These are phyloP conservation scores for Lolium perenne DNA, from an alignment of 176 grass and related monocot species.

Conservation along the genomic window DNA sequence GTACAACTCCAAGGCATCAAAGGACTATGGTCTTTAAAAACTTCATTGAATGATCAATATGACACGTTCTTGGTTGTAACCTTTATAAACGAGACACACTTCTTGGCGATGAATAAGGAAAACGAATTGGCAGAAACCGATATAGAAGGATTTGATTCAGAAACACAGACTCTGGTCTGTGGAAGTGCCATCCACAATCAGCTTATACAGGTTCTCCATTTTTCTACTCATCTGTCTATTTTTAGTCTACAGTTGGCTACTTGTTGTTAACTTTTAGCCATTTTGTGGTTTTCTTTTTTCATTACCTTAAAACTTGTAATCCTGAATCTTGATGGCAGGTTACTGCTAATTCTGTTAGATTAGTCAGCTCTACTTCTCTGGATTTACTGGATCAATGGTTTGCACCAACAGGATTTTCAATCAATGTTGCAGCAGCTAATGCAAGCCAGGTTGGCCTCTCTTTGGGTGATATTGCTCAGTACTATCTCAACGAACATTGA, in stretches of 20 bases:
- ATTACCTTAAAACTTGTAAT: not conserved
- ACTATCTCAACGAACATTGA: constrained; percentile 3
- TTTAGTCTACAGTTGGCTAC: not conserved
- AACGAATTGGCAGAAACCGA: constrained; percentile 70
- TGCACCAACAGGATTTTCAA: constrained; percentile 59
- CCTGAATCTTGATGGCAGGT: constrained; percentile 52
- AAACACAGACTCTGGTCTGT: constrained; percentile 67
- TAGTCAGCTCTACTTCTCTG: constrained; percentile 66
- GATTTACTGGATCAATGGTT: constrained; percentile 72
- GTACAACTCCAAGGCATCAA: constrained; percentile 77
- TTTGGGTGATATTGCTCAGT: constrained; percentile 15
- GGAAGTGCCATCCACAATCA: constrained; percentile 68
- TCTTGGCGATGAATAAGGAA: constrained; percentile 71
- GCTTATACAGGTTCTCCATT: constrained; percentile 55
- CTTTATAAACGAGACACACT: constrained; percentile 68
- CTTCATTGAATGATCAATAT: constrained; percentile 57
- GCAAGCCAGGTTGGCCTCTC: constrained; percentile 55
- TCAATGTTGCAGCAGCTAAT: constrained; percentile 81
- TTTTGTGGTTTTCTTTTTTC: constrained; percentile 1
- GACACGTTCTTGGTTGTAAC: constrained; percentile 73
- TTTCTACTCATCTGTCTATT: not conserved
- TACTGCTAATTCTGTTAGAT: constrained; percentile 60
- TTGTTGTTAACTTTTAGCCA: constrained; percentile 4
- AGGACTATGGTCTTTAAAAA: constrained; percentile 65
- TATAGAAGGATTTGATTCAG: constrained; percentile 72